Evolutionary conservation across 2,329 filamentous ascomycete genomes (phyloP).

Genomic region (Alternaria sp.): DNA sequence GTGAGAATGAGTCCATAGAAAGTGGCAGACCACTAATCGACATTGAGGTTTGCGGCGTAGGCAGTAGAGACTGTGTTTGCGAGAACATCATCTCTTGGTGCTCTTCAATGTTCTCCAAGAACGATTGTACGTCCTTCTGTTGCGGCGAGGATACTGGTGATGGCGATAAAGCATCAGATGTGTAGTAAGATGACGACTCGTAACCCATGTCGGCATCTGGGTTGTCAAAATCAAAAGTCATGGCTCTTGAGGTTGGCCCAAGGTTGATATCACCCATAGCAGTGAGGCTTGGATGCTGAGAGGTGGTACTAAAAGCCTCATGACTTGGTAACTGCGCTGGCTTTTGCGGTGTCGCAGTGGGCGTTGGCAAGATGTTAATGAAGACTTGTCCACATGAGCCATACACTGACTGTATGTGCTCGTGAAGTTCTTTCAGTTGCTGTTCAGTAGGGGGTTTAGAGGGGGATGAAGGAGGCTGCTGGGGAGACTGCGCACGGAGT

Average conservation of each 20-base stretch:
- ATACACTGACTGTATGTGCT: slow-evolving; percentile 57
- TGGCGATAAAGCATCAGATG: slow-evolving; percentile 60
- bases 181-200: slow-evolving; percentile 61
- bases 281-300: slow-evolving; percentile 68
- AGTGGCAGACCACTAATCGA: slow-evolving; percentile 29
- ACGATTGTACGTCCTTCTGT: slow-evolving; percentile 46
- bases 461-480: slow-evolving; percentile 44
- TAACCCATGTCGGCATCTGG: slow-evolving; percentile 57
- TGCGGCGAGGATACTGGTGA: slow-evolving; percentile 51
- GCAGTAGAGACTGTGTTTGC: slow-evolving; percentile 41
- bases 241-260: slow-evolving; percentile 50
- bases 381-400: slow-evolving; percentile 54
- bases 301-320: slow-evolving; percentile 61
- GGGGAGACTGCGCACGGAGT: slow-evolving; percentile 45
- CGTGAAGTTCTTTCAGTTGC: slow-evolving; percentile 54
- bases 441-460: slow-evolving; percentile 52
- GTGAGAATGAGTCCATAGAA: slow-evolving; percentile 29
- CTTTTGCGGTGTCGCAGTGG: slow-evolving; percentile 60
- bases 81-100: slow-evolving; percentile 46
- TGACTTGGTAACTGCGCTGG: slow-evolving; percentile 50
- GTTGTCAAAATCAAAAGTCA: slow-evolving; percentile 52
- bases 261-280: slow-evolving; percentile 59
- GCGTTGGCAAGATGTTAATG: slow-evolving; percentile 61
- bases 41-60: slow-evolving; percentile 35
- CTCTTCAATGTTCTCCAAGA: slow-evolving; percentile 48